Evolutionary conservation across 73 alveolate species (phyloP), one percentile per base, ranked within the genome.

Genomic region (Symbiodinium natans): DNA sequence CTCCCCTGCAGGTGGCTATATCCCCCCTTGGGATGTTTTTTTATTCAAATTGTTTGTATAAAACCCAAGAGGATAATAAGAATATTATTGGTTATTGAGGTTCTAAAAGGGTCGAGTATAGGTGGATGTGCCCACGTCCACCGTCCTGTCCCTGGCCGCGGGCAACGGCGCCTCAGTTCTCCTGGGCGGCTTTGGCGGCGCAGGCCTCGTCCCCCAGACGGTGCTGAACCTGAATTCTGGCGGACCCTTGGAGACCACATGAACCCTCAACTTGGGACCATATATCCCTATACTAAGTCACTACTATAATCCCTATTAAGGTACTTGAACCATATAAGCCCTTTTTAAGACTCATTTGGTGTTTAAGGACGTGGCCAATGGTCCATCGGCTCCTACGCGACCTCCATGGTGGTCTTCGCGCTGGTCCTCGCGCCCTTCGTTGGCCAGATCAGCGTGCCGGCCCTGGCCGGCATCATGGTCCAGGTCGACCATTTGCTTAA

Each of bases 61-160:
- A n/a, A n/a, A n/a, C n/a, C n/a, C n/a, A n/a, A n/a, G n/a, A n/a
- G n/a, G n/a, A n/a, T n/a, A n/a, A n/a, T n/a, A n/a, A n/a, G n/a
- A n/a, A n/a, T n/a, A n/a, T n/a, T n/a, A n/a, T n/a, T n/a, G n/a
- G n/a, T n/a, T n/a, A n/a, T n/a, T n/a, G n/a, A n/a, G n/a, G n/a
- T n/a, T n/a, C n/a, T n/a, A n/a, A n/a, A n/a, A n/a, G n/a, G n/a
- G n/a, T n/a, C n/a, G n/a, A n/a, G n/a, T n/a, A n/a, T n/a, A n/a
- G n/a, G n/a, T 87, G 41, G 94, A 87, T 39, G 94, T 87, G n/a
- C 94, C 94, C 21, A 87, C 94, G 8, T 87, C 94, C 31, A 87
- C 94, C 19, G 94, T 87, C 41, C 84, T 87, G 46, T 87, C 94
- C 10, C 80, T 87, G 94, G 83, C 94, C 3, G 94, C 94, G 29